A percentile compares a stretch with the other conserved stretches of the same genome.
Evolutionary conservation across 2,329 filamentous ascomycete genomes (phyloP).

Genomic region (Calonectria henricotiae): DNA sequence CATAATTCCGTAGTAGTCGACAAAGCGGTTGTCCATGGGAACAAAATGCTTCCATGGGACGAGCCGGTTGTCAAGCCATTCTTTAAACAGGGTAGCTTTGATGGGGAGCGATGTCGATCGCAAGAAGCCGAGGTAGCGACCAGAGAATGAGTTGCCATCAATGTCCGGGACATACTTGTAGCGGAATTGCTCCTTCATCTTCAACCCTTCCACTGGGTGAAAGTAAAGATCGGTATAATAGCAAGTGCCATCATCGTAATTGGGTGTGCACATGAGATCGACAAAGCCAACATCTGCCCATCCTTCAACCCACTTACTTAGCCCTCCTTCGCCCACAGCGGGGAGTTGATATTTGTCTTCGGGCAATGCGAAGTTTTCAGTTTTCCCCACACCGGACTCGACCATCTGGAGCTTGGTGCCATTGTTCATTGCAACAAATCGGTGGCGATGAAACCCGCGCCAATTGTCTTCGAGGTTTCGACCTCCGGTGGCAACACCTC

Average conservation of each 20-base stretch:
- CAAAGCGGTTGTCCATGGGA: slow-evolving; percentile 82
- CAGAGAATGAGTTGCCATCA: slow-evolving; percentile 82
- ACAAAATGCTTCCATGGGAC: slow-evolving; percentile 87
- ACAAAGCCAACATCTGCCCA: slow-evolving; percentile 70
- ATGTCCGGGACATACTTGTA: slow-evolving; percentile 83
- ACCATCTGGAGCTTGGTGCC: slow-evolving; percentile 70
- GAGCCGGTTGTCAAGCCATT: slow-evolving; percentile 85
- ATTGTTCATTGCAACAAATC: slow-evolving; percentile 83
- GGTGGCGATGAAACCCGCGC: slow-evolving; percentile 82
- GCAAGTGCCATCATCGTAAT: slow-evolving; percentile 60
- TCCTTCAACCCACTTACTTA: slow-evolving; percentile 67
- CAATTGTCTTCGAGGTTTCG: slow-evolving; percentile 75
- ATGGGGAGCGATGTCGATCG: slow-evolving; percentile 80
- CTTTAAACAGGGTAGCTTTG: slow-evolving; percentile 84
- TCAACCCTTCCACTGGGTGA: slow-evolving; percentile 58
- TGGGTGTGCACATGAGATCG: slow-evolving; percentile 68
- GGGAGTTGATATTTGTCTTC: slow-evolving; percentile 64
- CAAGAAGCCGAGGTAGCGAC: slow-evolving; percentile 79
- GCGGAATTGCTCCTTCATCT: slow-evolving; percentile 70
- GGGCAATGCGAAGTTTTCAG: slow-evolving; percentile 72
- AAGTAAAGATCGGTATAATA: slow-evolving; percentile 68
- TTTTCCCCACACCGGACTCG: slow-evolving; percentile 61
- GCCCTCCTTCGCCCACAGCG: slow-evolving; percentile 62
- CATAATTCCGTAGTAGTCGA: slow-evolving; percentile 81
- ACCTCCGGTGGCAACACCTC: slow-evolving; percentile 79